Evolutionary conservation across 2,329 filamentous ascomycete genomes (phyloP), one percentile per base, ranked within the genome.

Genomic region (Ceratocystis lukuohia): DNA sequence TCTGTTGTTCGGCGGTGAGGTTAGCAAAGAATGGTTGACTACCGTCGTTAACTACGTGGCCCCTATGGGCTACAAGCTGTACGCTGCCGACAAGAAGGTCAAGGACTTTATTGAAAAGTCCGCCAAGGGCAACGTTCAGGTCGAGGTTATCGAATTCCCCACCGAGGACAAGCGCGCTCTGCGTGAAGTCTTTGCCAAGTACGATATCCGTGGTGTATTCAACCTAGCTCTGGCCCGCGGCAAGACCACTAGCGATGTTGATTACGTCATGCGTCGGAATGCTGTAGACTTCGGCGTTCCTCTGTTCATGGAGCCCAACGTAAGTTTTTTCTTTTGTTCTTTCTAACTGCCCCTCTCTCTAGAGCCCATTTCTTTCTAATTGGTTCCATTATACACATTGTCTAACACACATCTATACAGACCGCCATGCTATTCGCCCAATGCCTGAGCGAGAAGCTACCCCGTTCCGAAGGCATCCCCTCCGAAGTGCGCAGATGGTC

Each of bases 231-330:
- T 88, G 77, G 84, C 84, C 71, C 83, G 92, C 73, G 94, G 86
- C 69, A 92, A 89, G 81, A 93, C 88, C 46, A 81, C 90, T 69
- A 80, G 89, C 69, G 94, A 99, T 74, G 90, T 95, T 73, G 92
- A 99, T 80, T 99, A 99, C 73, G 91, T 99, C 67, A 97, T 97
- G 93, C 69, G 69, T 73, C 86, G 94, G 75, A 99, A 99, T 74
- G 94, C 94, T 33, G 94, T 99, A 66, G 94, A 99, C 79, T 99
- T 99, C 76, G 93, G 93, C 71, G 91, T 97, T 41, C 94, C 94
- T 62, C 81, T 99, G 66, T 97, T 99, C 77, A 96, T 96, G 92
- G 93, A 97, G 80, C 91, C 92, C 65, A 93, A 94, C 87, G 91
- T 95, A 80, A 79, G 84, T 76, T 70, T 66, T 65, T 30, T 45